These are phyloP conservation scores for Cantharellus anzutake DNA, from an alignment of 768 basidiomycete genomes.

Conservation along the genomic window DNA sequence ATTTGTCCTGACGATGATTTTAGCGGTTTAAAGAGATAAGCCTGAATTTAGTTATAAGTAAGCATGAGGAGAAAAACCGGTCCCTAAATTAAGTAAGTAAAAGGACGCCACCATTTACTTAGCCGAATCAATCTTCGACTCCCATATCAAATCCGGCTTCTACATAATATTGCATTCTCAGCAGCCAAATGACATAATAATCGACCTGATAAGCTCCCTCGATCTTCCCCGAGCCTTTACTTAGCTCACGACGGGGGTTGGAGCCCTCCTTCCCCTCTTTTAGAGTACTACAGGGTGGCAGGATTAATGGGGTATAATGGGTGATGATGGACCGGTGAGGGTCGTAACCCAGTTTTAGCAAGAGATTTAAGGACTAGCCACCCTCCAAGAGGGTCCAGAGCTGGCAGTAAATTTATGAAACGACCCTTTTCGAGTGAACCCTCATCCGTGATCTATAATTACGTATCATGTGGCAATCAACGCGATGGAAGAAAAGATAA, in stretches of 20 bases:
- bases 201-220: conserved; percentile 10
- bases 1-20: conserved; percentile 44
- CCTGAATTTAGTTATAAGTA: background rate
- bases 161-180: conserved; percentile 25
- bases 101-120: conserved; percentile 3
- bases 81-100: background rate
- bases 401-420: too few relatives aligned
- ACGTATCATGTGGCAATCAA: background rate
- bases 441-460: too few relatives aligned
- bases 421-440: too few relatives aligned
- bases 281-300: background rate
- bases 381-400: too few relatives aligned
- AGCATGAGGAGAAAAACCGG: background rate
- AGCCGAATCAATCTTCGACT: conserved; percentile 23
- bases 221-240: conserved; percentile 11
- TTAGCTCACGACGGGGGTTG: conserved; percentile 10
- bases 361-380: too few relatives aligned
- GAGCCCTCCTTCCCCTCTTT: too few relatives aligned
- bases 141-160: conserved; percentile 48
- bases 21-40: too few relatives aligned
- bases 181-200: conserved; percentile 26
- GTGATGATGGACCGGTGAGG: background rate
- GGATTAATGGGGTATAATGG: background rate
- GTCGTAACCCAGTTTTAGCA: too few relatives aligned
- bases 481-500: background rate